A percentile compares a stretch with the other conserved stretches of the same genome.
These are phyloP conservation scores for Pholiota molesta DNA, from an alignment of 768 basidiomycete species.

Conservation along the genomic window DNA sequence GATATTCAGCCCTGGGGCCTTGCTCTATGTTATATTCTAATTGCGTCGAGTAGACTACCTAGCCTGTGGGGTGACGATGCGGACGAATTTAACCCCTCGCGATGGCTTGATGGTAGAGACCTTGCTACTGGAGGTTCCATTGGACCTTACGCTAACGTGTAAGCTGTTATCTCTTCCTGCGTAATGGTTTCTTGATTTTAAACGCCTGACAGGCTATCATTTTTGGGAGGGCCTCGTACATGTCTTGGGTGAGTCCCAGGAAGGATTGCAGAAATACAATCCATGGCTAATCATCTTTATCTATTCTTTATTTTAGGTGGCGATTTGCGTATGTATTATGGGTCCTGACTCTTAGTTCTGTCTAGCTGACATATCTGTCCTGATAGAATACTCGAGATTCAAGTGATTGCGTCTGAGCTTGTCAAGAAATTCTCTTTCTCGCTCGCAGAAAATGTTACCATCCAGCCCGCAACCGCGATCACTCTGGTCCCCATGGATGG, in stretches of 20 bases:
- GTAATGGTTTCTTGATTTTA: neutral
- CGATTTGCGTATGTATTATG: neutral
- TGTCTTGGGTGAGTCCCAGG: constrained; percentile 2
- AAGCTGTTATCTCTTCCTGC: neutral
- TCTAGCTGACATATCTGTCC: neutral
- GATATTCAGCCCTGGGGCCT: no score
- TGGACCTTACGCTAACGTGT: constrained; percentile 5
- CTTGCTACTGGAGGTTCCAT: neutral
- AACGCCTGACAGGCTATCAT: neutral
- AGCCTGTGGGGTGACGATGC: constrained; percentile 3
- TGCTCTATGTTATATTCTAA: no score
- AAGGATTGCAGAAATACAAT: neutral
- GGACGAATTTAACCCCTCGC: neutral
- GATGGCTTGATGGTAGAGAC: neutral
- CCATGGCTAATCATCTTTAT: neutral
- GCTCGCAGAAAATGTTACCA: neutral
- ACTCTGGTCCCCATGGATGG: constrained; percentile 1
- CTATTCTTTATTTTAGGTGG: neutral
- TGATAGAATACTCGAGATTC: neutral
- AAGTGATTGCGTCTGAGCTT: neutral
- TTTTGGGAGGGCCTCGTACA: constrained; percentile 5
- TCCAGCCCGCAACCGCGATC: neutral
- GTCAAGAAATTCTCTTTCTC: constrained; percentile 1
- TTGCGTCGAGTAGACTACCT: neutral
- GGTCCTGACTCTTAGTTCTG: no score